phyloP scores from a whole-genome alignment of 768 basidiomycete species.

The Lentinula sp. region DNA sequence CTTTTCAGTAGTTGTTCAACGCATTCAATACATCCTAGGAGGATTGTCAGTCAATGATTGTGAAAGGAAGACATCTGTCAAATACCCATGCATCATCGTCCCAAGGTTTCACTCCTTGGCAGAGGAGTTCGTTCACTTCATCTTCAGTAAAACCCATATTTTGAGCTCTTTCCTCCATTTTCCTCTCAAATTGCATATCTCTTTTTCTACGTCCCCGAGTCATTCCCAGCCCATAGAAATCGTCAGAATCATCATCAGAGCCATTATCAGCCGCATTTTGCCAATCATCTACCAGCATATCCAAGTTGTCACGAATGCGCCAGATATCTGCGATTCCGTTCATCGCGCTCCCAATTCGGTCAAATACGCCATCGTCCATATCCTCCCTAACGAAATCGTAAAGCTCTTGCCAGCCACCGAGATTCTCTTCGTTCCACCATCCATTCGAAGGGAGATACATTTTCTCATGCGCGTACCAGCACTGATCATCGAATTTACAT shows the following conservation, averaged over 20 bases:
- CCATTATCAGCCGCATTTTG: neutral
- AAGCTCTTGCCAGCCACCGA: neutral
- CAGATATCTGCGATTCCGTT: neutral
- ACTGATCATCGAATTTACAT: constrained; percentile 25
- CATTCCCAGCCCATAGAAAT: neutral
- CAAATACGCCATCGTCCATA: neutral
- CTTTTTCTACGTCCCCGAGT: neutral
- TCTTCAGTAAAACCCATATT: constrained; percentile 28
- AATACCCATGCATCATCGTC: constrained; percentile 36
- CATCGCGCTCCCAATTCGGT: neutral
- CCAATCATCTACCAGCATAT: neutral
- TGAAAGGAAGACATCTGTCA: neutral
- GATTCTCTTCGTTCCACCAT: constrained; percentile 21
- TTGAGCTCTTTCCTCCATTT: constrained; percentile 14
- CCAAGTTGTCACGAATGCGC: neutral
- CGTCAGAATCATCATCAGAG: neutral
- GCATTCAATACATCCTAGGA: neutral
- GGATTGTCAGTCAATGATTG: neutral
- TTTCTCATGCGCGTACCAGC: constrained; percentile 28
- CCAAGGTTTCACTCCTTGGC: constrained; percentile 38
- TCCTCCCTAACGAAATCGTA: neutral
- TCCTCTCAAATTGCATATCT: neutral
- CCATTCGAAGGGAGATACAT: constrained; percentile 22
- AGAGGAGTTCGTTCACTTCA: constrained; percentile 26
- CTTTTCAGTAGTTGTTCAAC: neutral